Base-by-base conservation (phyloP, 2,329 filamentous ascomycete species). In the Sarocladiaceae sp. region DNA sequence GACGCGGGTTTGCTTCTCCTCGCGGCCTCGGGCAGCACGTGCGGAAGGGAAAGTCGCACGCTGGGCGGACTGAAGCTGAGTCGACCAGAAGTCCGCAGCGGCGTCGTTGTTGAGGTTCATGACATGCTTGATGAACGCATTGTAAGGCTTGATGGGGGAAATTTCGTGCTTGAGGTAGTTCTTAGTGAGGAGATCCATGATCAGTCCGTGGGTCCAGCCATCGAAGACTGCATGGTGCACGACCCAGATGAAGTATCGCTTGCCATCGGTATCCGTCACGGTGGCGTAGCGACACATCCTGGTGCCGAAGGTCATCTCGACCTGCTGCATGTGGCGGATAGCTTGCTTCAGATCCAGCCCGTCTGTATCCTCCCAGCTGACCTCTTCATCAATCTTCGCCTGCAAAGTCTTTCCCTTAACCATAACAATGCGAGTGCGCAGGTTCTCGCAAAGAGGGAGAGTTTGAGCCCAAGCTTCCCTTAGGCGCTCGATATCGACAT, bases 121-220 rank as follows among this genome's bases (percentile, higher is more conserved):
- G 5, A 71, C 58, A 46, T 68, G 65, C 33, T 60, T 59, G 49
- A 70, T 67, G 45, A 69, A 70, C 19, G 62, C 55, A 34, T 62
- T 65, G 54, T 68, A 70, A 5, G 48, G 45, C n/a, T 21, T 45
- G 27, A 29, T 35, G 34, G 6, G 60, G 53, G 16, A 63, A 57
- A 0, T 60, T 10, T 7, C 40, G 4, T 16, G 26, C 13, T 44
- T 34, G 10, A 19, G 9, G 31, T 48, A 44, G 24, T 15, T 35
- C 18, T 35, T 11, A 11, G 33, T 11, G 12, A 52, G 20, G 16
- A 26, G 42, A 6, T 51, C 33, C 20, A 42, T 27, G 18, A 52
- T 18, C 15, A 48, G 21, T 12, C 31, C 34, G 15, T 47, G 44
- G 10, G 47, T 47, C 46, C 48, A 53, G 15, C 51, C 53, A 33